A percentile compares a stretch with the other conserved stretches of the same genome.
phyloP scores from a whole-genome alignment of 2,329 filamentous ascomycete genomes.

The Diaporthe amygdali region DNA sequence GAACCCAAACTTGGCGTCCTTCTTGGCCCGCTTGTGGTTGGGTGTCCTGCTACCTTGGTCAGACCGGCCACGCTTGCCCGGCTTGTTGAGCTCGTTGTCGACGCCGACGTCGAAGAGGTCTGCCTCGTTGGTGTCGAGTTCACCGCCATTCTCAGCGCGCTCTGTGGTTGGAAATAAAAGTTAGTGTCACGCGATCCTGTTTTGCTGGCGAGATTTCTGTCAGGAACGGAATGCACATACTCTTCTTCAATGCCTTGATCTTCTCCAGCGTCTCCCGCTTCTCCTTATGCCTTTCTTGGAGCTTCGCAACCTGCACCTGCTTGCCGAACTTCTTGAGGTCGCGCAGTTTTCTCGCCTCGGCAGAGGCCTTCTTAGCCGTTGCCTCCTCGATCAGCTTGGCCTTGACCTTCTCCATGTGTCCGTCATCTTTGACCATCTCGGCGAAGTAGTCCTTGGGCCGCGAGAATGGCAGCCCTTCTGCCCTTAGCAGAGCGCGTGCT shows the following conservation, averaged over 20 bases:
- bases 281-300: constrained; percentile 91
- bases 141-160: constrained; percentile 73
- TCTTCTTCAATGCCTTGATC: constrained; percentile 93
- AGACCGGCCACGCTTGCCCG: constrained; percentile 44
- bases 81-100: constrained; percentile 66
- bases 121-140: constrained; percentile 73
- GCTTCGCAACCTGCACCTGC: constrained; percentile 93
- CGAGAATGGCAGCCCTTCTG: constrained; percentile 84
- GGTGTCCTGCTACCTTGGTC: constrained; percentile 43
- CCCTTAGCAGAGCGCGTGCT: constrained; percentile 76
- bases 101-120: constrained; percentile 92
- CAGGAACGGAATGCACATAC: constrained; percentile 66
- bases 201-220: background rate
- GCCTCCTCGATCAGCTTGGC: constrained; percentile 91
- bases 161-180: constrained; percentile 57
- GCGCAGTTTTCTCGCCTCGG: constrained; percentile 88
- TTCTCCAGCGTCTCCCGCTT: constrained; percentile 95
- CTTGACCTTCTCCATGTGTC: constrained; percentile 98
- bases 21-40: constrained; percentile 85
- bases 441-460: constrained; percentile 95
- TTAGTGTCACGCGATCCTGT: background rate
- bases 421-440: constrained; percentile 98
- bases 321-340: constrained; percentile 99
- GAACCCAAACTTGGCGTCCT: constrained; percentile 92
- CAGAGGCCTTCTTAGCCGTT: constrained; percentile 87